Conservation (phyloP, 441 rosid species). For the Populus hybrid region DNA sequence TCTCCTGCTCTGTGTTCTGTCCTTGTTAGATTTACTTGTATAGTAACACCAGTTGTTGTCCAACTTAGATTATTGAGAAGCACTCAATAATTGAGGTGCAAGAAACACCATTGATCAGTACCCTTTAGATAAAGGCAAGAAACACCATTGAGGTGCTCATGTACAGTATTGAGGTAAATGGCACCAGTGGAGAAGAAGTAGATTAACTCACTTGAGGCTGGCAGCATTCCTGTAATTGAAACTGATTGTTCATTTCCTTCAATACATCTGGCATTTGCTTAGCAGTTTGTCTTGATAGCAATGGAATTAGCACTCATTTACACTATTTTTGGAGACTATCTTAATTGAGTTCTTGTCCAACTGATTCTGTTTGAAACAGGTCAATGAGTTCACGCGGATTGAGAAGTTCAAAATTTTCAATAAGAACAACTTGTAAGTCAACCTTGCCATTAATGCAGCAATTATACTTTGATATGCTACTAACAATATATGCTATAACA, state of each 20-base stretch:
- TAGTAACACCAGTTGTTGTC: conserved; percentile 11
- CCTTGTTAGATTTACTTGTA: background rate
- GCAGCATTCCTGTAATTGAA: background rate
- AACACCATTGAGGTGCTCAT: background rate
- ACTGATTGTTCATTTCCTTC: background rate
- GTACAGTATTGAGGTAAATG: background rate
- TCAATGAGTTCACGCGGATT: conserved; percentile 86
- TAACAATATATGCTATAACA: conserved; percentile 29
- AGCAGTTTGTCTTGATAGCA: background rate
- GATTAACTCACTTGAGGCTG: background rate
- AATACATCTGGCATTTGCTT: background rate
- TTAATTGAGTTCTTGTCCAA: conserved; percentile 8
- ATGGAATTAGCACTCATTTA: background rate
- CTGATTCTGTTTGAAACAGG: conserved; percentile 40
- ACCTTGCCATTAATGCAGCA: conserved; percentile 2
- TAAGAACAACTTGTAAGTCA: conserved; percentile 79
- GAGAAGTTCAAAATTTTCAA: conserved; percentile 98
- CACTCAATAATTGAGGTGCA: conserved; percentile 24
- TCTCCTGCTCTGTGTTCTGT: background rate
- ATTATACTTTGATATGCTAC: conserved; percentile 18
- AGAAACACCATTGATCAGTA: background rate
- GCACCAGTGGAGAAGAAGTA: background rate
- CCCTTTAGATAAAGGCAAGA: background rate
- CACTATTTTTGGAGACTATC: background rate
- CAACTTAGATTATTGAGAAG: conserved; percentile 46